Evolutionary conservation across 2,329 filamentous ascomycete species (phyloP), one percentile per base, ranked within the genome.

Genomic region (Talaromyces sp.): DNA sequence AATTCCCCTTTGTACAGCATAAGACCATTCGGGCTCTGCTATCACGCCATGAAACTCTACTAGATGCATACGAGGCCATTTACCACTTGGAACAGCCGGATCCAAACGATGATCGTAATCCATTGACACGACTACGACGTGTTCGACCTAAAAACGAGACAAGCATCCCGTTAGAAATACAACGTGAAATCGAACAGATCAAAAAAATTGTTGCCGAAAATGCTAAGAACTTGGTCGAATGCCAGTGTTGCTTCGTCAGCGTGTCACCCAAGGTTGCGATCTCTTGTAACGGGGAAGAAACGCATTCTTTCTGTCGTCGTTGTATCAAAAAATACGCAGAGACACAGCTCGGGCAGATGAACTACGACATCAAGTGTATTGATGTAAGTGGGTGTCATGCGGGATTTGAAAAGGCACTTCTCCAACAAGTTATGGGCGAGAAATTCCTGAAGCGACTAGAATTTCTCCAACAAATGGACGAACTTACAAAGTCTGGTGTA

Each of bases 241-340:
- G 89, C 67, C 83, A 82, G 51, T 92, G 90, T 69, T 96, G 92
- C 73, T 95, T 84, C 68, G 79, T 81, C 6, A 87, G 92, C 4
- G 80, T 81, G 56, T 82, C 89, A 1, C 73, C 86, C 53, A 90
- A 90, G 66, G 83, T 87, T 55, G 86, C 91, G 78, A 82, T 91
- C 1, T 79, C 85, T 65, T 96, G 92, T 72, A 76, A 85, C 57
- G 86, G 82, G 16, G 79, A 83, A 0, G 67, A 71, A 0, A 66
- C 76, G 1, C 90, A 93, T 67, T 85, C 83, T 70, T 93, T 94
- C 73, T 96, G 92, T 72, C 79, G 80, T 54, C 75, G 76, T 1
- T 96, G 92, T 70, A 82, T 87, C 5, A 84, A 79, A 61, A 82
- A 74, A 27, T 87, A 87, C 64, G 89, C 91, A 4, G 86, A 91